A percentile compares a stretch with the other conserved stretches of the same genome.
Conservation (phyloP, 495 filamentous ascomycete species). For the Hamigera avellanea region DNA sequence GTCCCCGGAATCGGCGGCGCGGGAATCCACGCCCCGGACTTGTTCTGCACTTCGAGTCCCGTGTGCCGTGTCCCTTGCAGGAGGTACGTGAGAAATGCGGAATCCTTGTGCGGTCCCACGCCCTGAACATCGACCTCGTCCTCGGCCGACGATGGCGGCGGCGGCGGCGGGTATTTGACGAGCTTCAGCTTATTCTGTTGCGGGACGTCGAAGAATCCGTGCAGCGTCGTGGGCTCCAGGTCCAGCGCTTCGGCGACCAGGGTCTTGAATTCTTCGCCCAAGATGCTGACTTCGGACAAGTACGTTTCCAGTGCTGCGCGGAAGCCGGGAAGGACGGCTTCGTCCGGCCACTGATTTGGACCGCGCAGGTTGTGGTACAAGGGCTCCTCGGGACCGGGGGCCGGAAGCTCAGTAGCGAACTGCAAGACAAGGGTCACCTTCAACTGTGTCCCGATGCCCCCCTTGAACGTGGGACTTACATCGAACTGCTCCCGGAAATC, state of each 20-base stretch:
- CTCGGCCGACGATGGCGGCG: constrained; percentile 33
- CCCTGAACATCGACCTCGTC: constrained; percentile 43
- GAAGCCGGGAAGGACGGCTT: constrained; percentile 57
- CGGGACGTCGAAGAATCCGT: constrained; percentile 65
- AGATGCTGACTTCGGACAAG: constrained; percentile 55
- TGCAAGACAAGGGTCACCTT: constrained; percentile 1
- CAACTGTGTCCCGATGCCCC: too few species aligned
- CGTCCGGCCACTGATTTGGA: constrained; percentile 82
- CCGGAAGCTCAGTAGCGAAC: constrained; percentile 51
- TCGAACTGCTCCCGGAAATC: constrained; percentile 79
- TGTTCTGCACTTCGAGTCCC: constrained; percentile 86
- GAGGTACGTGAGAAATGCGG: constrained; percentile 76
- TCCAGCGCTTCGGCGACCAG: constrained; percentile 83
- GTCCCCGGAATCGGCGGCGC: constrained; percentile 38
- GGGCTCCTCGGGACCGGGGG: constrained; percentile 51
- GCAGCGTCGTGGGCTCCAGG: constrained; percentile 59
- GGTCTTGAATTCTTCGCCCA: constrained; percentile 66
- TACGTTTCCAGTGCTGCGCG: constrained; percentile 59
- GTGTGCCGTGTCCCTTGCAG: constrained; percentile 71
- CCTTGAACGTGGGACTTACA: too few species aligned
- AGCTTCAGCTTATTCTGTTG: constrained; percentile 87
- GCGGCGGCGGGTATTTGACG: constrained; percentile 66
- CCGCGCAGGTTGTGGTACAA: constrained; percentile 70
- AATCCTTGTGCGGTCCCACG: constrained; percentile 91
- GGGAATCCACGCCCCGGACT: constrained; percentile 66